Percentiles rank a stretch among this genome's conserved stretches.
Evolutionary conservation across 2,329 filamentous ascomycete genomes (phyloP).

Genomic region (Colletotrichum incanum): DNA sequence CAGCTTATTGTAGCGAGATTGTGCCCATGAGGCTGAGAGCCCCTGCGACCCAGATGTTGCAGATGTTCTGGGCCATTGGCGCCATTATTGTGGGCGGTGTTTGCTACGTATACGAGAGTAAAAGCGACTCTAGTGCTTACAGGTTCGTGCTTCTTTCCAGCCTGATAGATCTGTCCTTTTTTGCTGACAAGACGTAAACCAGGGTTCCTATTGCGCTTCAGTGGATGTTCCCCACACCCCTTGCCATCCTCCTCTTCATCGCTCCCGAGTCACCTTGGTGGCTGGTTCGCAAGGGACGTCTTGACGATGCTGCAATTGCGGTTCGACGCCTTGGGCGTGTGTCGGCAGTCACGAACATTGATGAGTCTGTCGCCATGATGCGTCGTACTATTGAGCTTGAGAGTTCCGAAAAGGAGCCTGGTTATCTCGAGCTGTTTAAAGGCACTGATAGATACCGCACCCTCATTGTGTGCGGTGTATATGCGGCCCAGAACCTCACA

Average conservation of each 20-base stretch:
- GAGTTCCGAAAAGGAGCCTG: conserved; percentile 62
- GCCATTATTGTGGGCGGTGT: conserved; percentile 72
- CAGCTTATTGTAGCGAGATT: conserved; percentile 75
- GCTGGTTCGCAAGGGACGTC: conserved; percentile 67
- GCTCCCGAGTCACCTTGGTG: conserved; percentile 71
- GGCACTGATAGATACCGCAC: conserved; percentile 70
- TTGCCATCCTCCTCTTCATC: conserved; percentile 65
- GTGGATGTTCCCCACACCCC: conserved; percentile 72
- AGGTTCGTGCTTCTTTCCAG: conserved; percentile 17
- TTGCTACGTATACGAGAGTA: conserved; percentile 67
- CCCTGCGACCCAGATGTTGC: conserved; percentile 73
- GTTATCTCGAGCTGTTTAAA: conserved; percentile 66
- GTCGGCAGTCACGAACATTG: conserved; percentile 41
- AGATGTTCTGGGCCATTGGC: conserved; percentile 78
- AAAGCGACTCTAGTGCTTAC: conserved; percentile 45
- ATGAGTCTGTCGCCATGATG: conserved; percentile 46
- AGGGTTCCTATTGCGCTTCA: conserved; percentile 70
- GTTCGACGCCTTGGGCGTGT: conserved; percentile 62
- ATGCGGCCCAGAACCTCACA: conserved; percentile 73
- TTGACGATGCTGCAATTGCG: conserved; percentile 60
- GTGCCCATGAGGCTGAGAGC: conserved; percentile 72
- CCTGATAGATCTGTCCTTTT: conserved; percentile 44
- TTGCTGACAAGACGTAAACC: conserved; percentile 49
- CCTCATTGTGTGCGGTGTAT: conserved; percentile 70
- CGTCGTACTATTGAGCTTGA: conserved; percentile 71